These are phyloP conservation scores for Xerocomus brunneocitrinus DNA, from an alignment of 768 basidiomycete genomes.

Conservation along the genomic window DNA sequence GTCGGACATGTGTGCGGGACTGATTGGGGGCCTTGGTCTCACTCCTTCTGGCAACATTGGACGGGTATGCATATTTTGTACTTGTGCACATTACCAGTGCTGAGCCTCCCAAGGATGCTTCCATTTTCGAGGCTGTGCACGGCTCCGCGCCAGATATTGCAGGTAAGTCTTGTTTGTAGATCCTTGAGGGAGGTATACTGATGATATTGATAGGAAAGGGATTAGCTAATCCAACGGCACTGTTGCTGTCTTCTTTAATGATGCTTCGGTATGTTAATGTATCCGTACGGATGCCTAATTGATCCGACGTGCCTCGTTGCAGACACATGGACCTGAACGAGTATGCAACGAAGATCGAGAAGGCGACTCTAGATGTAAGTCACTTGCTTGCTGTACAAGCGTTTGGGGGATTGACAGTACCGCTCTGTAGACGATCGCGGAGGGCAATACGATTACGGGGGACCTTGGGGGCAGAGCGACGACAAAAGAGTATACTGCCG, in stretches of 20 bases:
- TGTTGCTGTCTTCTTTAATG: constrained; percentile 93
- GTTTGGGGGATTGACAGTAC: constrained; percentile 3
- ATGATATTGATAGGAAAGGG: constrained; percentile 59
- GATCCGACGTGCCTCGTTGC: constrained; percentile 23
- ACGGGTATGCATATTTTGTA: constrained; percentile 48
- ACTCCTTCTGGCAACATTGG: constrained; percentile 99
- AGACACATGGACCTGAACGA: constrained; percentile 91
- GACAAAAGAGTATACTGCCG: constrained; percentile 84
- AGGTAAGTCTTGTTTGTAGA: constrained; percentile 40
- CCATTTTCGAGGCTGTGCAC: constrained; percentile 99
- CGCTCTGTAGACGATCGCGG: constrained; percentile 80
- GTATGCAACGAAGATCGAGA: constrained; percentile 86
- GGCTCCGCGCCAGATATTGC: constrained; percentile 99
- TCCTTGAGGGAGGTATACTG: not conserved
- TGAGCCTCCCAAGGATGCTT: constrained; percentile 70
- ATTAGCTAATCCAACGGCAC: constrained; percentile 98
- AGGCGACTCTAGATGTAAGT: constrained; percentile 82
- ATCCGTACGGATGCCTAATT: constrained; percentile 10
- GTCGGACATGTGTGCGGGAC: constrained; percentile 97
- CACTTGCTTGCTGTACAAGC: not conserved
- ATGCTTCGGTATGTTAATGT: constrained; percentile 75
- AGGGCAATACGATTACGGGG: constrained; percentile 92
- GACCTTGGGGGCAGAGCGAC: constrained; percentile 92
- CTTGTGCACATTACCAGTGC: constrained; percentile 2
- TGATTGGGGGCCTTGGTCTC: constrained; percentile 95